Evolutionary conservation across 2,329 filamentous ascomycete species (phyloP).

Genomic region (Verruconis gallopava): DNA sequence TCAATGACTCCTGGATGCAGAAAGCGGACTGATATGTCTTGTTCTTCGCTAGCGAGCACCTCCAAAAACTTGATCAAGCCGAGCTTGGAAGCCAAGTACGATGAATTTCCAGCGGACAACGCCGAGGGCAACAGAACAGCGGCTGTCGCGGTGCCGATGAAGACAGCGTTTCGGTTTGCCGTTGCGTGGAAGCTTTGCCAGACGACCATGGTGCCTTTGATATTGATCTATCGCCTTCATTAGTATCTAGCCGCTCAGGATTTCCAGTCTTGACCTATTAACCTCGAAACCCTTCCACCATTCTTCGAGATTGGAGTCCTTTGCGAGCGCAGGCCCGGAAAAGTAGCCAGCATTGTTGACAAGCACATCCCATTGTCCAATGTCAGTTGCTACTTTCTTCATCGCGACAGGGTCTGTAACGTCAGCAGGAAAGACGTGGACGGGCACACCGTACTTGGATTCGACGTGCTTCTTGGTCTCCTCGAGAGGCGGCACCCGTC

Average conservation of each 20-base stretch:
- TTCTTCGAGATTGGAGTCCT: not conserved
- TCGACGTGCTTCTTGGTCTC: constrained; percentile 6
- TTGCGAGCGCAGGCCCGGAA: not conserved
- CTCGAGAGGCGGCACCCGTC: constrained; percentile 13
- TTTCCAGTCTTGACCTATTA: too few relatives aligned
- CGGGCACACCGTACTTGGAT: constrained; percentile 1
- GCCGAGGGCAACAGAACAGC: not conserved
- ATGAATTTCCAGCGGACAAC: constrained; percentile 15
- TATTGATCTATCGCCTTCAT: constrained; percentile 4
- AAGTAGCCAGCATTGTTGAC: constrained; percentile 6
- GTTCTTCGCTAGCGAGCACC: constrained; percentile 21
- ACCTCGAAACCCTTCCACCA: constrained; percentile 6
- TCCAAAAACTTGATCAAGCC: constrained; percentile 21
- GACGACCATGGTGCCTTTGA: constrained; percentile 3
- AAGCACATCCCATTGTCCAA: constrained; percentile 7
- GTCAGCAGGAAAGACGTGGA: constrained; percentile 2
- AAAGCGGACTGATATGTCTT: constrained; percentile 20
- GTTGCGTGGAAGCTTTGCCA: constrained; percentile 4
- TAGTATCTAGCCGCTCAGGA: not conserved
- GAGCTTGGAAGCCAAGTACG: constrained; percentile 23
- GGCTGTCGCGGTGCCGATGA: not conserved
- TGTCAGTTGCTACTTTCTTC: constrained; percentile 3
- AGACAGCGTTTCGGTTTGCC: not conserved
- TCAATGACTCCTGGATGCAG: constrained; percentile 25
- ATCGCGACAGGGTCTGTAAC: constrained; percentile 6